phyloP scores from a whole-genome alignment of 1,139 yeast species.

The Yamadazyma blattariae region DNA sequence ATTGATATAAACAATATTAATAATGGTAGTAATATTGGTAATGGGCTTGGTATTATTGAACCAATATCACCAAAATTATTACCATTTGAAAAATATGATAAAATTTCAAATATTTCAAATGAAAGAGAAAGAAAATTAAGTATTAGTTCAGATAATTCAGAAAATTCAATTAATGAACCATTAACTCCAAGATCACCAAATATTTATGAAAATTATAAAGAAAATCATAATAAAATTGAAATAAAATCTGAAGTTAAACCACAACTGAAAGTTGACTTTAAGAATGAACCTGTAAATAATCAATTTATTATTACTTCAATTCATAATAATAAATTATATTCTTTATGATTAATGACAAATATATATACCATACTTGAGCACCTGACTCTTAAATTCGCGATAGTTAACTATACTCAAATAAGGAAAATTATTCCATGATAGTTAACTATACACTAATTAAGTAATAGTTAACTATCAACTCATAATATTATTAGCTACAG shows the following conservation, averaged over 20 bases:
- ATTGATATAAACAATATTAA: neutral
- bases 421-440: too few relatives aligned
- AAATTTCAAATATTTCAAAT: neutral
- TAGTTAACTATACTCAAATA: too few relatives aligned
- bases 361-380: neutral
- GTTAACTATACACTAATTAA: too few relatives aligned
- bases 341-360: slow-evolving; percentile 7
- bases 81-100: neutral
- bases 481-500: too few relatives aligned
- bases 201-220: slow-evolving; percentile 1
- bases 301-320: slow-evolving; percentile 12
- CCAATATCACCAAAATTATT: neutral
- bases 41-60: neutral
- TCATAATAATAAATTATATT: slow-evolving; percentile 10
- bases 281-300: neutral
- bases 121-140: slow-evolving; percentile 7
- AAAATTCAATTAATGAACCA: slow-evolving; percentile 6
- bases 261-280: neutral
- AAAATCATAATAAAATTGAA: neutral
- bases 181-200: slow-evolving; percentile 9
- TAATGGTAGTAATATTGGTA: neutral
- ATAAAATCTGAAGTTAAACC: neutral
- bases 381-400: too few relatives aligned
- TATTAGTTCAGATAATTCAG: slow-evolving; percentile 4
- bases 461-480: too few relatives aligned